A percentile compares a stretch with the other conserved stretches of the same genome.
Conservation (phyloP, 768 basidiomycete genomes). For the Rubroboletus satanas region DNA sequence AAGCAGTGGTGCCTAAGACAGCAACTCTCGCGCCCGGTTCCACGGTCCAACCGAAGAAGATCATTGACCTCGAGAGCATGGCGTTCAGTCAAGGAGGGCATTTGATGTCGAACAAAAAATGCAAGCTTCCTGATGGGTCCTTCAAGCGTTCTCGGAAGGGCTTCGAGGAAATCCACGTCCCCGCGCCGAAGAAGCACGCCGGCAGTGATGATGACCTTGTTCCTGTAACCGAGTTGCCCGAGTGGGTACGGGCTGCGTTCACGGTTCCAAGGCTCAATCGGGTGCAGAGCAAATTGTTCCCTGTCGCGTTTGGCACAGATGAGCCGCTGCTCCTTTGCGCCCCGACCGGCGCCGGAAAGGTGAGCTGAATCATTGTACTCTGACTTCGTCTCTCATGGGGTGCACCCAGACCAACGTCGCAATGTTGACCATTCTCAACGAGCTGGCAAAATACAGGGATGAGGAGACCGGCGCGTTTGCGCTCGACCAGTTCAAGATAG, state of each 20-base stretch:
- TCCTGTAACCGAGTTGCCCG: conserved; percentile 66
- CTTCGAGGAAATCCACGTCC: conserved; percentile 97
- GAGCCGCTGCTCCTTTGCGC: conserved; percentile 95
- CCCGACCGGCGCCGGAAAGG: conserved; percentile 98
- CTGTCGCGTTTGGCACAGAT: conserved; percentile 90
- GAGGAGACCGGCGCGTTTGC: conserved; percentile 77
- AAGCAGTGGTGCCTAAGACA: conserved; percentile 63
- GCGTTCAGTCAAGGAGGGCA: conserved; percentile 96
- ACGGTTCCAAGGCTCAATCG: conserved; percentile 78
- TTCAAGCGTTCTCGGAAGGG: conserved; percentile 97
- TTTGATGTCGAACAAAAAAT: conserved; percentile 98
- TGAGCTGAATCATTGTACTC: conserved; percentile 32
- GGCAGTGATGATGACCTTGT: conserved; percentile 64
- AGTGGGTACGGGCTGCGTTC: conserved; percentile 88
- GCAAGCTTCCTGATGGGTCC: conserved; percentile 94
- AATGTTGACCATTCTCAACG: conserved; percentile 90
- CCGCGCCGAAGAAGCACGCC: conserved; percentile 79
- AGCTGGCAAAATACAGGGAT: conserved; percentile 84
- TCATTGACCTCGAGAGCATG: conserved; percentile 88
- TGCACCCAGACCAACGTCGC: conserved; percentile 87
- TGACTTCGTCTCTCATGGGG: conserved; percentile 9
- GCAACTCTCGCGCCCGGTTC: conserved; percentile 87
- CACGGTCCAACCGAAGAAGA: conserved; percentile 77
- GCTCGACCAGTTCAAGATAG: conserved; percentile 88
- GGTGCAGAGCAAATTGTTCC: conserved; percentile 90